Evolutionary conservation across 371 early-diverging fungal species (phyloP).

Genomic region (Mortierella polycephala): DNA sequence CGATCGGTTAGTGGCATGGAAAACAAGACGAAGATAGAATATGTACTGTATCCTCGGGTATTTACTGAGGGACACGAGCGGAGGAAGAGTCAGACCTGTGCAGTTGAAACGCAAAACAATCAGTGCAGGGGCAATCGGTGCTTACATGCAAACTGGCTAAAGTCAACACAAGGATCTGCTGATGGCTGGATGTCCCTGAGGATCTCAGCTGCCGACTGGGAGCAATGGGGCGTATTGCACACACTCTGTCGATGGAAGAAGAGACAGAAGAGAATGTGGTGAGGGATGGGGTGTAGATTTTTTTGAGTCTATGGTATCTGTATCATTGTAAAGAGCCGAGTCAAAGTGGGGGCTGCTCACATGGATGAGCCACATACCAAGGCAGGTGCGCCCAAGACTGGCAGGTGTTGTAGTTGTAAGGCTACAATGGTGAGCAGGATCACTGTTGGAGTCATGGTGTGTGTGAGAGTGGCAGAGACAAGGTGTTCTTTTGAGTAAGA

Average conservation of each 20-base stretch:
- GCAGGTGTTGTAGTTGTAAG: background rate
- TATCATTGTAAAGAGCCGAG: background rate
- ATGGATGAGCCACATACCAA: background rate
- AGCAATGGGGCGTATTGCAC: conserved; percentile 8
- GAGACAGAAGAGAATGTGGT: background rate
- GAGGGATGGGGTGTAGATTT: background rate
- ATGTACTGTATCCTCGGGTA: background rate
- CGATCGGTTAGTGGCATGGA: background rate
- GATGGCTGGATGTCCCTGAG: conserved; percentile 3
- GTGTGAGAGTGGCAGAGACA: no score
- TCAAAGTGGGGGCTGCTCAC: background rate
- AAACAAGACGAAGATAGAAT: background rate
- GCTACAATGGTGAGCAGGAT: conserved; percentile 1
- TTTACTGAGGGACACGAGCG: no score
- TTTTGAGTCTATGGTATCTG: no score
- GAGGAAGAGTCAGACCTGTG: no score
- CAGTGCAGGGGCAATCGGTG: background rate
- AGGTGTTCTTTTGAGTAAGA: no score
- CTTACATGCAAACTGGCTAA: conserved; percentile 8
- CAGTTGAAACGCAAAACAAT: background rate
- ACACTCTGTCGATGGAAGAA: background rate
- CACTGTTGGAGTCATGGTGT: background rate
- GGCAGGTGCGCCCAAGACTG: background rate
- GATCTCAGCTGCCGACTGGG: background rate
- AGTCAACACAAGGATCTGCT: conserved; percentile 9